A percentile compares a stretch with the other conserved stretches of the same genome.
These are phyloP conservation scores for Calonectria hawksworthii DNA, from an alignment of 2,329 filamentous ascomycete species.

Conservation along the genomic window DNA sequence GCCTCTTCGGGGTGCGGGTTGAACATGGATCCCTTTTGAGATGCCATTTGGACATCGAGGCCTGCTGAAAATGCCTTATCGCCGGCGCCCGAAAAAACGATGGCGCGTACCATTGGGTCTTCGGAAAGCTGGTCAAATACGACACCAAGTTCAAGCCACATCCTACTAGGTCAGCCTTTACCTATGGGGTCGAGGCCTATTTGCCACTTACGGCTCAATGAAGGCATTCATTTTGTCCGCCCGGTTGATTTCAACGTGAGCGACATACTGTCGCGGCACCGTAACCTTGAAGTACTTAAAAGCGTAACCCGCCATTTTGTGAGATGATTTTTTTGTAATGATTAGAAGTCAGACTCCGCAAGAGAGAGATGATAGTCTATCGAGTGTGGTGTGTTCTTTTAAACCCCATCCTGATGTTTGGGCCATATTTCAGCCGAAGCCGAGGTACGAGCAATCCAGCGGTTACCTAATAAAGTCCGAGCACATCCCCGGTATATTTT, in stretches of 20 bases:
- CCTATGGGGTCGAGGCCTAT: no score
- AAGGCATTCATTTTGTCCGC: constrained; percentile 90
- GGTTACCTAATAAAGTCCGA: no score
- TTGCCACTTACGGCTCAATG: constrained; percentile 64
- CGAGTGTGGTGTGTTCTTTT: not conserved
- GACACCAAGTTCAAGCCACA: constrained; percentile 84
- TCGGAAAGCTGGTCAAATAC: constrained; percentile 80
- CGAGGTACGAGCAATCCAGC: no score
- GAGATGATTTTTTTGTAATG: no score
- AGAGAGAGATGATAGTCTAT: not conserved
- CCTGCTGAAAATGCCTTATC: constrained; percentile 87
- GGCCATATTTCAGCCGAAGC: not conserved
- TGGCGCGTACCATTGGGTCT: constrained; percentile 78
- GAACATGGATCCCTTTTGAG: constrained; percentile 61
- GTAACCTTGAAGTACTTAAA: constrained; percentile 1
- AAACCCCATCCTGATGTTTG: not conserved
- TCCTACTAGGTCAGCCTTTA: constrained; percentile 49
- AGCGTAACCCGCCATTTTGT: not conserved
- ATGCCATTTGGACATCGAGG: constrained; percentile 81
- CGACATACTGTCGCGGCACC: constrained; percentile 63
- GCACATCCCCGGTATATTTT: no score
- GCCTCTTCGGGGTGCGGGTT: constrained; percentile 35
- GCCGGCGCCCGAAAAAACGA: constrained; percentile 85
- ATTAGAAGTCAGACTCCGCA: no score
- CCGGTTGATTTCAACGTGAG: constrained; percentile 90